Evolutionary conservation across 306 rosid species (phyloP).

Genomic region (Pterocarpus macrocarpus): DNA sequence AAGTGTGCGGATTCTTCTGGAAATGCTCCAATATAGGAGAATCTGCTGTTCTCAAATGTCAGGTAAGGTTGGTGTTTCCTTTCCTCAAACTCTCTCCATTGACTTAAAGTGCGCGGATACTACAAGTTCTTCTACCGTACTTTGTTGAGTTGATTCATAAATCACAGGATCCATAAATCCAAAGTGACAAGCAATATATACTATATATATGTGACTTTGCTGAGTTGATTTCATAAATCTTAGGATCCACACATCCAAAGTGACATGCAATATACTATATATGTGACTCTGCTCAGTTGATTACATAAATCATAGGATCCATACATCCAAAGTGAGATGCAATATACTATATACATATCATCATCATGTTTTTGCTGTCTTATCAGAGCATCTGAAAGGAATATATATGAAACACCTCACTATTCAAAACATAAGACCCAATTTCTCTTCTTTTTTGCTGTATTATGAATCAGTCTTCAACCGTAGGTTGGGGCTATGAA

Average conservation of each 20-base stretch:
- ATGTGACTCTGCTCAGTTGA: too few species aligned
- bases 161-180: too few species aligned
- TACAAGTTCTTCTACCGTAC: constrained; percentile 2
- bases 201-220: too few species aligned
- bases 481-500: background rate
- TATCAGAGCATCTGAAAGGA: constrained; percentile 26
- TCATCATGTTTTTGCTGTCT: constrained; percentile 9
- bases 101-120: background rate
- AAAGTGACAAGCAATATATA: too few species aligned
- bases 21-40: too few species aligned
- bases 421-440: background rate
- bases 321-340: too few species aligned
- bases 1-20: too few species aligned
- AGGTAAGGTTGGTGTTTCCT: background rate
- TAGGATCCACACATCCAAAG: constrained; percentile 9
- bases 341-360: too few species aligned
- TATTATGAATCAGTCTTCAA: background rate
- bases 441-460: background rate
- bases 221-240: too few species aligned
- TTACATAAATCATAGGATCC: too few species aligned
- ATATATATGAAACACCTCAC: background rate
- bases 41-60: background rate
- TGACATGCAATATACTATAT: background rate
- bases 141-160: background rate
- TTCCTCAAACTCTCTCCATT: background rate